Evolutionary conservation across 2,329 filamentous ascomycete genomes (phyloP), one percentile per base, ranked within the genome.

Genomic region (Colletotrichum noveboracense): DNA sequence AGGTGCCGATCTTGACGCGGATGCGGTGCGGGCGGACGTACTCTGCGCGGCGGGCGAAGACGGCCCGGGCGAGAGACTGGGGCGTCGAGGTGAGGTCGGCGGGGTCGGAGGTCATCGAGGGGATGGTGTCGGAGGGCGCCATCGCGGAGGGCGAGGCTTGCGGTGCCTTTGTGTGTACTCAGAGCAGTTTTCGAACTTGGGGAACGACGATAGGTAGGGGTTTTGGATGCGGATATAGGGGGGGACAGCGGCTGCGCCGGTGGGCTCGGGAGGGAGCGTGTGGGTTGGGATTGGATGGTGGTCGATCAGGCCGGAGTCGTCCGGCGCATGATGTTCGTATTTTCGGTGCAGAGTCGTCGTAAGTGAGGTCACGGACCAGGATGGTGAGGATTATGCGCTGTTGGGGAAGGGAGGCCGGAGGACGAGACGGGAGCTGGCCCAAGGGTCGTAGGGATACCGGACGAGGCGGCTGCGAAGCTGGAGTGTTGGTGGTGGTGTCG

Each of bases 1-100:
- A 99, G 0, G 95, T 94, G 56, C 96, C 97, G 67, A 99, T 90
- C 85, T 98, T 98, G 84, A 99, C 91, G 78, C 93, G 93, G 79
- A 98, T 91, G 66, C 90, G 90, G 82, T 93, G 93, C 58, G 93
- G 91, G 48, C 93, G 91, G 30, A 94, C 93, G 83, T 96, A 99
- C 83, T 98, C 96, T 65, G 91, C 86, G 80, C 93, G 91, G 70
- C 97, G 91, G 52, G 94, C 92, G 81, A 93, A 91, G 52, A 98
- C 87, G 34, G 91, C 91, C 76, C 87, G 88, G 61, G 91, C 91
- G n/a, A 94, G 89, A 5, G 91, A 93, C 69, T 89, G 87, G 2
- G 89, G 90, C 48, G 86, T 88, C 12, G 82, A 82, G n/a, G 81
- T 79, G 3, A 86, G 79, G 48, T 91, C 88, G 70, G 84, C 84